Percentiles rank a stretch among this genome's conserved stretches.
Evolutionary conservation across 495 filamentous ascomycete species (phyloP).

Genomic region (Talaromyces borbonicus): DNA sequence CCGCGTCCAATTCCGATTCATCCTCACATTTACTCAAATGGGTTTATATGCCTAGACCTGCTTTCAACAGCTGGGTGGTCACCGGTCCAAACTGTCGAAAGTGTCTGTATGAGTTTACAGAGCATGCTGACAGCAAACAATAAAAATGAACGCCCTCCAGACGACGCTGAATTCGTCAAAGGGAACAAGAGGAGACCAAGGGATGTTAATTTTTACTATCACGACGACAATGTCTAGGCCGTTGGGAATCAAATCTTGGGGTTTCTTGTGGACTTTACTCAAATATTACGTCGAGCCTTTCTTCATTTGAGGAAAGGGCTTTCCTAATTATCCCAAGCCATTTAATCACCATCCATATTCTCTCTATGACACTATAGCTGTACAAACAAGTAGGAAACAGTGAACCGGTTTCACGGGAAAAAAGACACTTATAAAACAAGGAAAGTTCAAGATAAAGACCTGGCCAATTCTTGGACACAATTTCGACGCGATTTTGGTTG

Average conservation of each 20-base stretch:
- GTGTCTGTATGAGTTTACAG: constrained; percentile 93
- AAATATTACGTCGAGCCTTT: too few relatives aligned
- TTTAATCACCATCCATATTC: constrained; percentile 1
- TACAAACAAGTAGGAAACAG: constrained; percentile 16
- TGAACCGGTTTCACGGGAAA: constrained; percentile 5
- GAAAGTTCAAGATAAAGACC: background rate
- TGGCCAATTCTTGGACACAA: background rate
- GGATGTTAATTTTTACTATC: constrained; percentile 82
- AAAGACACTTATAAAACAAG: background rate
- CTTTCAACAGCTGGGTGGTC: constrained; percentile 84
- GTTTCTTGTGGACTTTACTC: too few relatives aligned
- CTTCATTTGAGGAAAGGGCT: too few relatives aligned
- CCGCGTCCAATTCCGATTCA: constrained; percentile 80
- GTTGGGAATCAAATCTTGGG: too few relatives aligned
- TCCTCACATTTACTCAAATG: constrained; percentile 96
- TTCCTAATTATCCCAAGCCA: constrained; percentile 1
- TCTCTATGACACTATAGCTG: constrained; percentile 16
- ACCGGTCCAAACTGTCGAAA: constrained; percentile 94
- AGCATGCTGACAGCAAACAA: constrained; percentile 95
- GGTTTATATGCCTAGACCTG: constrained; percentile 94
- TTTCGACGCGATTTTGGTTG: constrained; percentile 3
- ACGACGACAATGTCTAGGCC: constrained; percentile 69
- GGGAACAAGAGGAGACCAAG: constrained; percentile 65
- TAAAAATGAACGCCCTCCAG: constrained; percentile 77
- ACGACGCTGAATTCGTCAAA: constrained; percentile 76